Evolutionary conservation across 805 yeast species (phyloP), one percentile per base, ranked within the genome.

Genomic region (Candida namnaoensis): DNA sequence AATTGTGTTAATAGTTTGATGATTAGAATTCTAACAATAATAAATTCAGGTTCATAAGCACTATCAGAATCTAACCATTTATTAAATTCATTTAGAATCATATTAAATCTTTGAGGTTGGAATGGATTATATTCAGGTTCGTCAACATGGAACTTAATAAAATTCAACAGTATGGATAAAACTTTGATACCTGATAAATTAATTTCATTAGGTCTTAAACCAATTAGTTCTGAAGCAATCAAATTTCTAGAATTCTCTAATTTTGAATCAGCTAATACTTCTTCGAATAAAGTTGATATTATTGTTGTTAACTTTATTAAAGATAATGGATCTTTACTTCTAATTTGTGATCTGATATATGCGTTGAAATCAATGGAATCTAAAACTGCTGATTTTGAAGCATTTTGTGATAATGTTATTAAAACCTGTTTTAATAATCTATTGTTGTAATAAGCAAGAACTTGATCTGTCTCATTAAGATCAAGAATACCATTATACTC

Each of bases 141-240:
- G 15, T 61, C 51, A 4, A 45, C 45, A 19, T 47, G 48, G 14
- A 36, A 26, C 2, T 38, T 23, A 44, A 77, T 64, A 47, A 66
- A 60, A 43, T 68, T 64, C 38, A 65, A 68, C 34, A 82, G 59
- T 4, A 80, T 48, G 1, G 77, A 61, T 5, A 83, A 44, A 56
- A 71, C 69, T 13, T 56, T 58, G 32, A 76, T 54, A 0, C 82
- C 82, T 3, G 54, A 54, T 3, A 52, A 38, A 7, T 68, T 40
- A 11, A 80, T 66, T 30, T 72, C 72, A 0, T 58, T 40, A 2
- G 69, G 50, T 39, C 66, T 68, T 3, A 73, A 60, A 1, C 88
- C 86, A 37, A 82, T 62, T 19, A 83, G 54, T 49, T 81, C 88
- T 1, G 90, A 76, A 12, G 79, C 78, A n/a, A 75, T 62, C 42